Evolutionary conservation across 2,329 filamentous ascomycete genomes (phyloP).

Genomic region (Akanthomyces uredinophilus): DNA sequence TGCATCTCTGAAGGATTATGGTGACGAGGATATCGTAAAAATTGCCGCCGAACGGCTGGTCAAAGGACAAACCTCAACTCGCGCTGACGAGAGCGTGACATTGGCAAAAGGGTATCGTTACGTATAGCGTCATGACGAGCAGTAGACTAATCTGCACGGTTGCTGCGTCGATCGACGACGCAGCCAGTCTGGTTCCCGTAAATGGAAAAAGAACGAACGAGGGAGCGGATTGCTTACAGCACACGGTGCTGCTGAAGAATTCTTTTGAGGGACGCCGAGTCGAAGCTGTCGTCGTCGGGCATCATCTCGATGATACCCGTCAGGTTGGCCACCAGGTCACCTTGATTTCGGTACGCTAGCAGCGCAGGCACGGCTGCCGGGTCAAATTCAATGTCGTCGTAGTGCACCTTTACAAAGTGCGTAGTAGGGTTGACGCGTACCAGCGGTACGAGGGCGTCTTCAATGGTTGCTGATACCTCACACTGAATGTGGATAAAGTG

Average conservation of each 20-base stretch:
- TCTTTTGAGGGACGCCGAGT: constrained; percentile 46
- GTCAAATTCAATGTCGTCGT: constrained; percentile 91
- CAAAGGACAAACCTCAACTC: not conserved
- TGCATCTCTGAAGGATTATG: not conserved
- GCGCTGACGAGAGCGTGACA: not conserved
- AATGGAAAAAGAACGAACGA: not conserved
- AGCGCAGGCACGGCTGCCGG: constrained; percentile 81
- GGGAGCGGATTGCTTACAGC: constrained; percentile 31
- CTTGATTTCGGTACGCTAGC: constrained; percentile 79
- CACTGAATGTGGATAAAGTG: constrained; percentile 50
- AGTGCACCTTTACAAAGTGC: constrained; percentile 87
- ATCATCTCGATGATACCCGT: constrained; percentile 85
- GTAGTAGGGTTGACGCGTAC: constrained; percentile 65
- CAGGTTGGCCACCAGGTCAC: constrained; percentile 85
- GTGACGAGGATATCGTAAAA: not conserved
- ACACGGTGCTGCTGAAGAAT: constrained; percentile 51
- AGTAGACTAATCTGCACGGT: not conserved
- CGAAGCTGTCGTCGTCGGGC: constrained; percentile 60
- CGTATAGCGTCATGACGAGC: constrained; percentile 12
- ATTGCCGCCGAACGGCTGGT: not conserved
- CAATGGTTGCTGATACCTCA: constrained; percentile 70
- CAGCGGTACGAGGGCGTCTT: constrained; percentile 70
- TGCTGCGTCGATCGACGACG: not conserved
- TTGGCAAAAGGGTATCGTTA: constrained; percentile 23
- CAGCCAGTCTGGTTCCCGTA: not conserved